Evolutionary conservation across 352 stramenopile genomes (phyloP), one percentile per base, ranked within the genome.

Genomic region (Pythium coloratum): DNA sequence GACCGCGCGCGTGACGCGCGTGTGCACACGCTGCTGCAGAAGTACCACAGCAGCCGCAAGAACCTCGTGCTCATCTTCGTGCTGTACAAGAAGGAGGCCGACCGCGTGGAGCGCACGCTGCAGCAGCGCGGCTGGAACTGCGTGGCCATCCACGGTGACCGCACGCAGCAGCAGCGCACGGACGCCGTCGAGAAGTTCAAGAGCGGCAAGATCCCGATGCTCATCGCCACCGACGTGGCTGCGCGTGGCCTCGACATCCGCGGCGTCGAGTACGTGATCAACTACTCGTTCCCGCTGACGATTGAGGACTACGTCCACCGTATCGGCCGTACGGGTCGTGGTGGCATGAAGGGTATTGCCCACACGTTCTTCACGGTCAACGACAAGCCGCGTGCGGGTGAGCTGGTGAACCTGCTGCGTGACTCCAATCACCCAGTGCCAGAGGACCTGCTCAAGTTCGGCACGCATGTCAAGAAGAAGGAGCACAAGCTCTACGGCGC

Each of bases 401-500:
- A 98, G 67, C 80, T 99, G 8, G 95, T 99, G 46, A 98, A 99
- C 73, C 78, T 99, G 24, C 88, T 99, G 78, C 90, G 84, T 63
- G 91, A 98, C 63, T 89, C 95, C 55, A 97, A 97, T 59, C 94
- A 98, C 73, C 61, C 84, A 28, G 90, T 99, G 63, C 97, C 97
- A 3, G 85, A 94, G 30, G 96, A 96, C 53, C 80, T 99, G 38
- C 92, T 97, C 72, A 98, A 98, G 74, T 99, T 99, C 78, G 97
- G 97, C 66, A 99, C 96, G 65, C 97, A 98, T 36, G 98, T 99
- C 55, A 99, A 99, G 84, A 99, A 99, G 87, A 99, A 99, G 91
- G 96, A 99, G 77, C 96, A 99, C 90, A 99, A 99, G 73, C 76
- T 99, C 20, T 99, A 99, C 73, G 97, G 97, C 54, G 97, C 96